Evolutionary conservation across 768 basidiomycete genomes (phyloP).

Genomic region (Chalciporus sphaerocephalus): DNA sequence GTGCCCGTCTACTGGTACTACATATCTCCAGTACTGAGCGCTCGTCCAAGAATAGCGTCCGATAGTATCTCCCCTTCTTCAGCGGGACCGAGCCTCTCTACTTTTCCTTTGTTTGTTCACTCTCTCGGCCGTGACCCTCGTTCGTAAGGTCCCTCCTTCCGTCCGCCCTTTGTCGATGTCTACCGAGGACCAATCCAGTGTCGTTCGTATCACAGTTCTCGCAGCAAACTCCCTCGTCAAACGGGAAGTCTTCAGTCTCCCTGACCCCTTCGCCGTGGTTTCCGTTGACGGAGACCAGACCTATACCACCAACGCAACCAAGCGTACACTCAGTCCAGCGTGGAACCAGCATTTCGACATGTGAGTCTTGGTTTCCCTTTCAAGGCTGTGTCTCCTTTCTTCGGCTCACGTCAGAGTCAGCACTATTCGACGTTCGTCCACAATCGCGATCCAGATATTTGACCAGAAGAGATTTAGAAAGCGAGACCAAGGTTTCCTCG

Average conservation of each 20-base stretch:
- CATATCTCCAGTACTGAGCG: background rate
- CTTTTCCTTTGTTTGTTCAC: background rate
- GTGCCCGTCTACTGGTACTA: too few relatives aligned
- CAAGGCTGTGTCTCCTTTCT: background rate
- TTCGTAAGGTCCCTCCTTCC: background rate
- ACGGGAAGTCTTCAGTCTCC: slow-evolving; percentile 73
- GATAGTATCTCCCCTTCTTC: background rate
- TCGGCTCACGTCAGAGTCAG: slow-evolving; percentile 33
- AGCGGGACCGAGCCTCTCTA: background rate
- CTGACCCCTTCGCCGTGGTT: slow-evolving; percentile 86
- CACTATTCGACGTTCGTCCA: slow-evolving; percentile 66
- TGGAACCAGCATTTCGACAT: slow-evolving; percentile 88
- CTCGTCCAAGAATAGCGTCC: slow-evolving; percentile 1
- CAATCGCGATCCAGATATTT: slow-evolving; percentile 81
- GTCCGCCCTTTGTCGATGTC: slow-evolving; percentile 16
- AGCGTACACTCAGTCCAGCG: slow-evolving; percentile 62
- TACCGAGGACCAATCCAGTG: slow-evolving; percentile 6
- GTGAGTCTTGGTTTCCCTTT: slow-evolving; percentile 41
- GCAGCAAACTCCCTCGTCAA: slow-evolving; percentile 72
- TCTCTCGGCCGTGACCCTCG: background rate
- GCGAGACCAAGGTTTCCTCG: slow-evolving; percentile 77
- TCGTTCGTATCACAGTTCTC: slow-evolving; percentile 51
- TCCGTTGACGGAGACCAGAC: slow-evolving; percentile 84
- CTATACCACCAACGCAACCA: slow-evolving; percentile 69
- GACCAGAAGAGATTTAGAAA: slow-evolving; percentile 87